phyloP scores from a whole-genome alignment of 176 grass and related monocot genomes.

The Oryza longistaminata region DNA sequence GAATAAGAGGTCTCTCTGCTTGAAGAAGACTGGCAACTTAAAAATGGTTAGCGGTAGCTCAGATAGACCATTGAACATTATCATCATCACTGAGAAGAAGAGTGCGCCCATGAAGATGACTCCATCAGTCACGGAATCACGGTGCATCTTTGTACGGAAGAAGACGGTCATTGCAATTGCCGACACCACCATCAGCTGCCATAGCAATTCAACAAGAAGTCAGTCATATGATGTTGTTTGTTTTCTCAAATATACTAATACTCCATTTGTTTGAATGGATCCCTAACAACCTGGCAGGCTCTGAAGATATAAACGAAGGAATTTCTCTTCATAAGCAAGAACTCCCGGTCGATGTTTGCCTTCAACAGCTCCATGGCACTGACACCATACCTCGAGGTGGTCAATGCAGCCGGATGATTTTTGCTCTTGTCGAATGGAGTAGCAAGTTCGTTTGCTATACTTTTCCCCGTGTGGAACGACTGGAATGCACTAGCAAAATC shows the following conservation, averaged over 20 bases:
- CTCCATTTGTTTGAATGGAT: not conserved
- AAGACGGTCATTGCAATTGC: slow-evolving; percentile 79
- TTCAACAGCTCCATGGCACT: slow-evolving; percentile 51
- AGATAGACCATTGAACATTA: slow-evolving; percentile 86
- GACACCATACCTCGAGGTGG: slow-evolving; percentile 48
- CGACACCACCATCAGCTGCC: slow-evolving; percentile 59
- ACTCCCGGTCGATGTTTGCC: slow-evolving; percentile 50
- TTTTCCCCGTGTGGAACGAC: slow-evolving; percentile 45
- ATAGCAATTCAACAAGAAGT: slow-evolving; percentile 28
- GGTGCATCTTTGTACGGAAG: slow-evolving; percentile 83
- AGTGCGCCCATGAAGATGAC: slow-evolving; percentile 64
- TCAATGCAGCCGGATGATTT: slow-evolving; percentile 60
- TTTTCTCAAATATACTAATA: not conserved
- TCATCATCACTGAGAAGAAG: slow-evolving; percentile 68
- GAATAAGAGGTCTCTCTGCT: slow-evolving; percentile 88
- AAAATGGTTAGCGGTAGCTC: slow-evolving; percentile 66
- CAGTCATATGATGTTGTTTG: slow-evolving; percentile 16
- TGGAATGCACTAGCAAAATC: slow-evolving; percentile 47
- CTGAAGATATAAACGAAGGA: slow-evolving; percentile 71
- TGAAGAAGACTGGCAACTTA: slow-evolving; percentile 95
- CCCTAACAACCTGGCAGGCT: slow-evolving; percentile 47
- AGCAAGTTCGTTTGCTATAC: slow-evolving; percentile 43
- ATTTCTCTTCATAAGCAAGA: slow-evolving; percentile 70
- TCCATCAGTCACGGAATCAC: slow-evolving; percentile 32
- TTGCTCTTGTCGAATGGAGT: slow-evolving; percentile 47